Conservation (phyloP, 305 asterid species). For the Striga hermonthica region DNA sequence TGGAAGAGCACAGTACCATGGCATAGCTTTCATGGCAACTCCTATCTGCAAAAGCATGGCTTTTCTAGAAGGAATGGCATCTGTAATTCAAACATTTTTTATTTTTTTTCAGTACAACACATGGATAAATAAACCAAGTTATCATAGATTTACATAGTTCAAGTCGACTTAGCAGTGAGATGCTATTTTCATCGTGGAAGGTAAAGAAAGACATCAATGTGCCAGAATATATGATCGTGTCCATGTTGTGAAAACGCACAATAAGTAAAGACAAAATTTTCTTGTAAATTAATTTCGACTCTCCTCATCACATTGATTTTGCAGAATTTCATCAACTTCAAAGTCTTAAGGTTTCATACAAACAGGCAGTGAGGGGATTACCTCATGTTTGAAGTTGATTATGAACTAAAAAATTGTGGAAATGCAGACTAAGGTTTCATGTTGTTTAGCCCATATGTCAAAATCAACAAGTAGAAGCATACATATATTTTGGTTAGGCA, state of each 20-base stretch:
- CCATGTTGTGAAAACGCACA: too few species aligned
- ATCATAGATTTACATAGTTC: background rate
- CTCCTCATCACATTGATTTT: too few species aligned
- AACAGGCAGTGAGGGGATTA: too few species aligned
- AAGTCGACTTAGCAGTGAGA: background rate
- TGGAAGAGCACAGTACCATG: slow-evolving; percentile 77
- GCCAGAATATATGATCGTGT: too few species aligned
- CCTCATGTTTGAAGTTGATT: background rate
- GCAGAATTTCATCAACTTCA: too few species aligned
- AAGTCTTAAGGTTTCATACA: too few species aligned
- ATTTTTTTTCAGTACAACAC: slow-evolving; percentile 29
- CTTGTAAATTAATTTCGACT: too few species aligned
- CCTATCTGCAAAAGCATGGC: slow-evolving; percentile 92
- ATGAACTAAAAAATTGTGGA: background rate
- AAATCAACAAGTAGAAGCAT: background rate
- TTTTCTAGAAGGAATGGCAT: slow-evolving; percentile 75
- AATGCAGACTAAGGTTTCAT: background rate
- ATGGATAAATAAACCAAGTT: background rate
- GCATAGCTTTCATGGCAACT: slow-evolving; percentile 99
- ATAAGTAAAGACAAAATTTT: too few species aligned
- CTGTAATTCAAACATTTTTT: slow-evolving; percentile 44
- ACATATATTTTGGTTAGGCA: background rate
- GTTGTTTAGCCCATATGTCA: background rate
- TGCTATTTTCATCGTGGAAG: too few species aligned
- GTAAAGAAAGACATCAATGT: too few species aligned